phyloP scores from a whole-genome alignment of 805 yeast genomes.

The Deakozyma indianensis region DNA sequence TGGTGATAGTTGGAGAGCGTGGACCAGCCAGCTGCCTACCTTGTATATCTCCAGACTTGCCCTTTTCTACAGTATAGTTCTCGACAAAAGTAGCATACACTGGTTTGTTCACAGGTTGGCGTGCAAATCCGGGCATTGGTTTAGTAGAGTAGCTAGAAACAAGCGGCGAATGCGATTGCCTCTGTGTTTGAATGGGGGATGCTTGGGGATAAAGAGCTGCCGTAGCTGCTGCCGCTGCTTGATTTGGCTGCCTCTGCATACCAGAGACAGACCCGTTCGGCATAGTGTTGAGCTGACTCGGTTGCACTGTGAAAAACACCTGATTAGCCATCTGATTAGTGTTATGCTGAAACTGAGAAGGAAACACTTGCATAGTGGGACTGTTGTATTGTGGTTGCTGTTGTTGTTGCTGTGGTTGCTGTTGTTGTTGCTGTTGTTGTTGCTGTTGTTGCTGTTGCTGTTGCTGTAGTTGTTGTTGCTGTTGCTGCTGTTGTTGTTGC shows the following conservation, averaged over 20 bases:
- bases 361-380: neutral
- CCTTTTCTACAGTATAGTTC: neutral
- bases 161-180: neutral
- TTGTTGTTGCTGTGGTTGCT: neutral
- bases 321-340: neutral
- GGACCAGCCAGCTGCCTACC: too few species aligned
- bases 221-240: neutral
- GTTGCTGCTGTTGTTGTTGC: neutral
- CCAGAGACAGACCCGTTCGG: too few species aligned
- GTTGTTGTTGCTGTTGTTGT: neutral
- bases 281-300: neutral
- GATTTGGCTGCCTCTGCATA: neutral
- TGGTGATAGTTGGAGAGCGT: conserved; percentile 2
- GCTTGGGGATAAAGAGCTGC: conserved; percentile 1
- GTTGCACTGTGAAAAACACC: neutral
- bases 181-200: neutral
- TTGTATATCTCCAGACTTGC: too few species aligned
- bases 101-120: conserved; percentile 1
- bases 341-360: neutral
- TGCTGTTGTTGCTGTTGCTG: neutral
- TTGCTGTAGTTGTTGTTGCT: neutral
- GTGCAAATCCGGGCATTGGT: neutral
- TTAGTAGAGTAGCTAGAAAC: neutral
- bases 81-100: neutral
- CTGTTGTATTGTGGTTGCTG: neutral